These are phyloP conservation scores for Mycocentrospora acerina DNA, from an alignment of 2,329 filamentous ascomycete species.

Conservation along the genomic window DNA sequence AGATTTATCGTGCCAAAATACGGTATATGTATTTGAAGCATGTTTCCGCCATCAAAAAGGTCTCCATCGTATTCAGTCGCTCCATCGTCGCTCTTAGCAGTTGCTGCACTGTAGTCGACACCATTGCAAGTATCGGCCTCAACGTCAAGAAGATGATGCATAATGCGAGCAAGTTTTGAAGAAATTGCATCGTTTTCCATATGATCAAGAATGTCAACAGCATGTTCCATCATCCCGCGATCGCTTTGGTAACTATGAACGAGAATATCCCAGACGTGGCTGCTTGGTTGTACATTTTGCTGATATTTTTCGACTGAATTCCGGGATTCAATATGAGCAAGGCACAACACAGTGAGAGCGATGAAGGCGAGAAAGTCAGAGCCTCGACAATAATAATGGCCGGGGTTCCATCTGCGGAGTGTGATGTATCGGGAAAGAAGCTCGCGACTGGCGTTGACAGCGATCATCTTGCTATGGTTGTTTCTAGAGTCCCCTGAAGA, in stretches of 20 bases:
- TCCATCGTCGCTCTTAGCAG: conserved; percentile 12
- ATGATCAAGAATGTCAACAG: conserved; percentile 8
- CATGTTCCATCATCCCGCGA: conserved; percentile 17
- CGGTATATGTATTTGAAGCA: conserved; percentile 17
- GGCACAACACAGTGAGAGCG: conserved; percentile 17
- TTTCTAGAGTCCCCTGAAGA: conserved; percentile 1
- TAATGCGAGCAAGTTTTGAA: too few species aligned
- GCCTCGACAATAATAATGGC: conserved; percentile 13
- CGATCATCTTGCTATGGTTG: conserved; percentile 16
- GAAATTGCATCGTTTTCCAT: conserved; percentile 12
- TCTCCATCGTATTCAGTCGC: conserved; percentile 26
- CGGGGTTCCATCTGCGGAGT: conserved; percentile 11
- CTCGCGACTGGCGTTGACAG: conserved; percentile 18
- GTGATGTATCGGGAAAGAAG: conserved; percentile 12
- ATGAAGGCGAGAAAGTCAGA: conserved; percentile 20
- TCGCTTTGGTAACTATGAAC: conserved; percentile 11
- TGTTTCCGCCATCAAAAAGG: conserved; percentile 4
- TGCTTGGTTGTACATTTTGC: conserved; percentile 9
- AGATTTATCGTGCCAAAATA: conserved; percentile 25
- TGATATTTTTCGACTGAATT: neutral
- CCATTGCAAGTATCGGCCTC: too few species aligned
- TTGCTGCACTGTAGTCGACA: conserved; percentile 11
- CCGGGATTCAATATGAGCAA: conserved; percentile 14
- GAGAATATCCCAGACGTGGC: conserved; percentile 8
- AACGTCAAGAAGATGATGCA: too few species aligned